A percentile compares a stretch with the other conserved stretches of the same genome.
Evolutionary conservation across 2,329 filamentous ascomycete genomes (phyloP).

Genomic region (Alternaria metachromatica): DNA sequence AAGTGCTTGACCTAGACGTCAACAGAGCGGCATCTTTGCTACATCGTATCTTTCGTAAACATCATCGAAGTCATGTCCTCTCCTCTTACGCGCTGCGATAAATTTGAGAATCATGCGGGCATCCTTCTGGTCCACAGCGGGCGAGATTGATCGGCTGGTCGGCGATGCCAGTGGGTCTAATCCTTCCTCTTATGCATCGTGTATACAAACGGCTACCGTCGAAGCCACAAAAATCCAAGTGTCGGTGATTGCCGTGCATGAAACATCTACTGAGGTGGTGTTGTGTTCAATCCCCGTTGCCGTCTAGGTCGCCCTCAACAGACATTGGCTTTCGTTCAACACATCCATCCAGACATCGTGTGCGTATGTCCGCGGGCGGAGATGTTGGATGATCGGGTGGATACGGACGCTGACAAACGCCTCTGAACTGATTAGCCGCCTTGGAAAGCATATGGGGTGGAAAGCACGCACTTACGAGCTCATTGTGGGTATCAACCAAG

Average conservation of each 20-base stretch:
- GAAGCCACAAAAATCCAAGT: slow-evolving; percentile 79
- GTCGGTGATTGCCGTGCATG: slow-evolving; percentile 76
- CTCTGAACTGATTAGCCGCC: neutral
- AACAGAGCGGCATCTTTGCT: slow-evolving; percentile 68
- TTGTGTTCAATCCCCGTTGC: slow-evolving; percentile 65
- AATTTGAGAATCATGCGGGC: slow-evolving; percentile 79
- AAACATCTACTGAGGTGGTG: slow-evolving; percentile 71
- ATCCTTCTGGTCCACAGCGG: slow-evolving; percentile 72
- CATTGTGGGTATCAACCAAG: slow-evolving; percentile 4
- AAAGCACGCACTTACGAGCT: neutral
- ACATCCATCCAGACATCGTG: neutral
- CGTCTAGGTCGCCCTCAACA: slow-evolving; percentile 62
- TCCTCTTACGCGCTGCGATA: slow-evolving; percentile 63
- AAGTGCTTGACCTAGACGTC: slow-evolving; percentile 76
- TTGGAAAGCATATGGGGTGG: neutral
- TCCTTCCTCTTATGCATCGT: slow-evolving; percentile 72
- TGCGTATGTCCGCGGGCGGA: neutral
- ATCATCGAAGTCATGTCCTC: slow-evolving; percentile 71
- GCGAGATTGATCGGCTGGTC: slow-evolving; percentile 66
- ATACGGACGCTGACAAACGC: neutral
- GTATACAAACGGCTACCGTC: slow-evolving; percentile 82
- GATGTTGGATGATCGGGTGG: neutral
- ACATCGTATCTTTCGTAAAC: slow-evolving; percentile 60
- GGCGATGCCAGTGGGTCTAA: slow-evolving; percentile 67
- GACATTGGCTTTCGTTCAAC: slow-evolving; percentile 44